These are phyloP conservation scores for Discostella stelligera DNA, from an alignment of 352 stramenopile species.

Conservation along the genomic window DNA sequence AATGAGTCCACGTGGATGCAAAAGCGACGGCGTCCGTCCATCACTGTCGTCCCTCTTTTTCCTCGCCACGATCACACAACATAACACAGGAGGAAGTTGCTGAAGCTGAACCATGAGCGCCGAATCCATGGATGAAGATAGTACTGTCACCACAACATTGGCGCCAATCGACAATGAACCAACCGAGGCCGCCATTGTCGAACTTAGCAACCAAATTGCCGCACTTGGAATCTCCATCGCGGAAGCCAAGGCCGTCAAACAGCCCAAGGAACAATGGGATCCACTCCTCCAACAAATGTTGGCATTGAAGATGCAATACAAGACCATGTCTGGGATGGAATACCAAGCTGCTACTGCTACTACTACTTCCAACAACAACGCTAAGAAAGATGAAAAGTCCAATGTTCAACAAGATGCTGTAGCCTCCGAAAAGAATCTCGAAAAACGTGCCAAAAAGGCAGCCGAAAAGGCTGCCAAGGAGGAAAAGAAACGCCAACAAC, in stretches of 20 bases:
- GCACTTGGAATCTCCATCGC: constrained; percentile 68
- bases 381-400: constrained; percentile 29
- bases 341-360: constrained; percentile 31
- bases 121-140: constrained; percentile 3
- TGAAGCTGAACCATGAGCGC: constrained; percentile 18
- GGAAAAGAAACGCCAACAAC: constrained; percentile 72
- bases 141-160: background rate
- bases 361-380: constrained; percentile 44
- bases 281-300: constrained; percentile 75
- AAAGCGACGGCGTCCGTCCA: too few species aligned
- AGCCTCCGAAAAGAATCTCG: constrained; percentile 77
- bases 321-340: constrained; percentile 65
- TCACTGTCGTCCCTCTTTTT: too few species aligned
- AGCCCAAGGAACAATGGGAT: constrained; percentile 81
- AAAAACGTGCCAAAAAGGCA: constrained; percentile 75
- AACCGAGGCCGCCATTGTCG: constrained; percentile 35
- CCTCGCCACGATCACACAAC: background rate
- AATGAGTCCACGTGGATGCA: constrained; percentile 1
- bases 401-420: constrained; percentile 27
- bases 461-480: constrained; percentile 72
- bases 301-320: constrained; percentile 71
- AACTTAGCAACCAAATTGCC: constrained; percentile 64
- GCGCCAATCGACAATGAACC: constrained; percentile 3
- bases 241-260: constrained; percentile 63
- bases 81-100: background rate